A percentile compares a stretch with the other conserved stretches of the same genome.
Evolutionary conservation across 345 rosid species (phyloP).

Genomic region (Brassica rapa): DNA sequence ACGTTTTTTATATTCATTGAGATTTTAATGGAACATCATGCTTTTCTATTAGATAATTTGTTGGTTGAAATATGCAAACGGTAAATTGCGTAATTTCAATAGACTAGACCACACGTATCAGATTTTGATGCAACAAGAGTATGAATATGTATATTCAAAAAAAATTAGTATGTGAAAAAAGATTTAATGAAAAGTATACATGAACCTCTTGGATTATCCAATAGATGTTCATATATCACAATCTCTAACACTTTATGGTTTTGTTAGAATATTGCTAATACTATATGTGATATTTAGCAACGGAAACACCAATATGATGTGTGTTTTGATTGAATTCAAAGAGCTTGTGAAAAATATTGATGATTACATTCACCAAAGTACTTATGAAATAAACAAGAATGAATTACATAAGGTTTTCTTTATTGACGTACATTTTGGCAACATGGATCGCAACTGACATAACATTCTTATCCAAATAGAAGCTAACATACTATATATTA

Average conservation of each 20-base stretch:
- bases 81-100: not conserved
- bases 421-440: no score
- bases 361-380: no score
- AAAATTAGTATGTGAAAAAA: not conserved
- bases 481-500: no score
- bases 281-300: not conserved
- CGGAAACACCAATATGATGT: no score
- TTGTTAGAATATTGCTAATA: not conserved
- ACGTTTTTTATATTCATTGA: no score
- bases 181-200: not conserved
- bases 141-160: not conserved
- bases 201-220: not conserved
- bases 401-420: no score
- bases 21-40: not conserved
- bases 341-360: no score
- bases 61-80: not conserved
- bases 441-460: no score
- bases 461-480: no score
- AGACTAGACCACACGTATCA: not conserved
- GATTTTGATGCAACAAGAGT: not conserved
- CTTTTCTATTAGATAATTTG: no score
- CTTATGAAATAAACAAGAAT: no score
- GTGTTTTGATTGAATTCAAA: no score
- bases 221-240: not conserved
- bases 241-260: not conserved